Percentiles rank a stretch among this genome's conserved stretches.
Conservation (phyloP, 495 filamentous ascomycete genomes). For the Lasiosphaeris hirsuta region DNA sequence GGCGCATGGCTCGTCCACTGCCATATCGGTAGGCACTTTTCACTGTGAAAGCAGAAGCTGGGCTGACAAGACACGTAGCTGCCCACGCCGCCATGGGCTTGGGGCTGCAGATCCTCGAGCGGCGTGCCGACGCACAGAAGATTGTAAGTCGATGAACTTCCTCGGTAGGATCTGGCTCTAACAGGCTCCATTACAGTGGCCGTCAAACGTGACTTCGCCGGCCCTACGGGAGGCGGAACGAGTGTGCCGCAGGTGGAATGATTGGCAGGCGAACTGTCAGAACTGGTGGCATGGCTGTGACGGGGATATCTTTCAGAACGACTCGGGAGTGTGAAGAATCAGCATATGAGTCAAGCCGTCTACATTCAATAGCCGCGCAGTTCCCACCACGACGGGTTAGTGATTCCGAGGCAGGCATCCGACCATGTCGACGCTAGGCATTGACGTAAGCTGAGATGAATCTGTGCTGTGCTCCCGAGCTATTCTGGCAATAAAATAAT, state of each 20-base stretch:
- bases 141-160: neutral
- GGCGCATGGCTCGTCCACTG: constrained; percentile 22
- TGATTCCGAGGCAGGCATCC: too few relatives aligned
- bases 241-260: neutral
- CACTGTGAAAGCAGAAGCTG: too few relatives aligned
- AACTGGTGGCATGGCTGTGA: neutral
- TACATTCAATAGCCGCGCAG: too few relatives aligned
- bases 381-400: too few relatives aligned
- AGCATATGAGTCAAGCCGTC: too few relatives aligned
- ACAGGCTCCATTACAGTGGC: neutral
- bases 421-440: too few relatives aligned
- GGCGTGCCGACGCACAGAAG: neutral
- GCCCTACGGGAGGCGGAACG: neutral
- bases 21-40: constrained; percentile 8
- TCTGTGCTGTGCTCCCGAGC: too few relatives aligned
- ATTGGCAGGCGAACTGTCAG: neutral
- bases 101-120: constrained; percentile 9
- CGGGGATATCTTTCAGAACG: constrained; percentile 3
- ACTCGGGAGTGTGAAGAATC: constrained; percentile 9
- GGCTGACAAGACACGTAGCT: neutral
- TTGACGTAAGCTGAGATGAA: too few relatives aligned
- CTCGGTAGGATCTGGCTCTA: too few relatives aligned
- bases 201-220: neutral
- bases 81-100: constrained; percentile 12
- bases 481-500: too few relatives aligned